Percentiles rank a stretch among this genome's conserved stretches.
Conservation (phyloP, 2,329 filamentous ascomycete species). For the Colletotrichum destructivum region DNA sequence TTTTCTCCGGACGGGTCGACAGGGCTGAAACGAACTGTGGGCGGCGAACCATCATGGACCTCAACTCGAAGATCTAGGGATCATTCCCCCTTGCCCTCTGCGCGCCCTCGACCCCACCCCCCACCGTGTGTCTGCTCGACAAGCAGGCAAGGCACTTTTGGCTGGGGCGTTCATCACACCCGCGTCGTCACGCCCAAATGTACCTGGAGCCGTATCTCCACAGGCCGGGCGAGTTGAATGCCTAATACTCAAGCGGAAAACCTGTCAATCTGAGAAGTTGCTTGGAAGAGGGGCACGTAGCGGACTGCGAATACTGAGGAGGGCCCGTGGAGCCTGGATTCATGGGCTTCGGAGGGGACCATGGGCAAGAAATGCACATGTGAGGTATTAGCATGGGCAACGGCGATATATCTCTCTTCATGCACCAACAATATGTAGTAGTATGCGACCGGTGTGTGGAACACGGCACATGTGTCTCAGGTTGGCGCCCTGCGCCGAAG, state of each 20-base stretch:
- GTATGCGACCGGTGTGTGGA: conserved; percentile 8
- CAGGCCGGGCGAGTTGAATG: not conserved
- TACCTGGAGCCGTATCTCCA: conserved; percentile 6
- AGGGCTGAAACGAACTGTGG: conserved; percentile 38
- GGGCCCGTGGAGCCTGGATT: not conserved
- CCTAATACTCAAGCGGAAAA: not conserved
- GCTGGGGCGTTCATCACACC: not conserved
- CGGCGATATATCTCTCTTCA: conserved; percentile 29
- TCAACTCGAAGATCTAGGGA: not conserved
- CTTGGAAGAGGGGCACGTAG: conserved; percentile 14
- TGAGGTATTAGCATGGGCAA: conserved; percentile 23
- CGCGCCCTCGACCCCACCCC: not conserved
- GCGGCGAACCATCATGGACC: conserved; percentile 16
- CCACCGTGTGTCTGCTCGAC: not conserved
- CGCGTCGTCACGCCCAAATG: not conserved
- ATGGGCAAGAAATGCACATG: not conserved
- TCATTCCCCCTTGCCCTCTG: not conserved
- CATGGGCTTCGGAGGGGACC: not conserved
- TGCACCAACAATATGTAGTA: conserved; percentile 24
- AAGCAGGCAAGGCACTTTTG: conserved; percentile 13
- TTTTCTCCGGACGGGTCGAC: conserved; percentile 15
- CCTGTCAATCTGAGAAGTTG: conserved; percentile 9
- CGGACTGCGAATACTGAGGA: conserved; percentile 2
- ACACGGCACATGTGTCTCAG: conserved; percentile 30
- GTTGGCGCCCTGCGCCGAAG: conserved; percentile 28